A percentile compares a stretch with the other conserved stretches of the same genome.
phyloP scores from a whole-genome alignment of 768 basidiomycete species.

The Pleurotus citrinopileatus region DNA sequence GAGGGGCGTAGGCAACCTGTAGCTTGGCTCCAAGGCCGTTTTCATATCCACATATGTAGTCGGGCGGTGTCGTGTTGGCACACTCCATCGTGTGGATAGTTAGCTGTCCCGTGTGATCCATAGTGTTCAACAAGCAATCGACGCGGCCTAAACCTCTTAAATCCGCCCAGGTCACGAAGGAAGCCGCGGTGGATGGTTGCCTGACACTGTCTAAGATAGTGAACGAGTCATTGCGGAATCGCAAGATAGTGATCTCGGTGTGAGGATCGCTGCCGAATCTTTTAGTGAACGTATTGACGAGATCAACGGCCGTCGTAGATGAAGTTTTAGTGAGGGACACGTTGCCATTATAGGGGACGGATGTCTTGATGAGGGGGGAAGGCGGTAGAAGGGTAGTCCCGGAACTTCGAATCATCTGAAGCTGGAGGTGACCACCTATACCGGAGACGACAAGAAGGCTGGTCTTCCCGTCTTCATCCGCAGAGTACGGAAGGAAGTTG shows the following conservation, averaged over 20 bases:
- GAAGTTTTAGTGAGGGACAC: conserved; percentile 1
- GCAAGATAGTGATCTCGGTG: conserved; percentile 4
- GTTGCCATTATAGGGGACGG: conserved; percentile 4
- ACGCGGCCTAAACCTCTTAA: conserved; percentile 1
- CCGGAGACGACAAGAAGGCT: conserved; percentile 1
- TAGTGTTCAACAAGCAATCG: conserved; percentile 2
- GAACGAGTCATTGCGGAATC: conserved; percentile 2
- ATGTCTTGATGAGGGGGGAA: not conserved
- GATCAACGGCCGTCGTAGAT: conserved; percentile 2
- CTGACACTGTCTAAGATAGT: not conserved
- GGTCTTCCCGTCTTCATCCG: conserved; percentile 8
- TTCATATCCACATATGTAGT: not conserved
- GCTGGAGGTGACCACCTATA: not conserved
- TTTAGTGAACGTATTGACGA: conserved; percentile 6
- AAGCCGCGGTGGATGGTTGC: not conserved
- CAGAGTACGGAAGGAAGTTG: conserved; percentile 5
- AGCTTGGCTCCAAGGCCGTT: conserved; percentile 6
- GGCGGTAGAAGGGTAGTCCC: conserved; percentile 6
- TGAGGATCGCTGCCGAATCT: not conserved
- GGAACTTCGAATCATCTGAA: conserved; percentile 8
- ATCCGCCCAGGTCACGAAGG: conserved; percentile 7
- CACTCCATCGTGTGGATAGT: not conserved
- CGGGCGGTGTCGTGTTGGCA: not conserved
- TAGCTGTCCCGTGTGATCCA: not conserved
- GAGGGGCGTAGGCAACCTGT: not conserved